Base-by-base conservation (phyloP, 345 rosid genomes). In the Eucalyptus pauciflora region DNA sequence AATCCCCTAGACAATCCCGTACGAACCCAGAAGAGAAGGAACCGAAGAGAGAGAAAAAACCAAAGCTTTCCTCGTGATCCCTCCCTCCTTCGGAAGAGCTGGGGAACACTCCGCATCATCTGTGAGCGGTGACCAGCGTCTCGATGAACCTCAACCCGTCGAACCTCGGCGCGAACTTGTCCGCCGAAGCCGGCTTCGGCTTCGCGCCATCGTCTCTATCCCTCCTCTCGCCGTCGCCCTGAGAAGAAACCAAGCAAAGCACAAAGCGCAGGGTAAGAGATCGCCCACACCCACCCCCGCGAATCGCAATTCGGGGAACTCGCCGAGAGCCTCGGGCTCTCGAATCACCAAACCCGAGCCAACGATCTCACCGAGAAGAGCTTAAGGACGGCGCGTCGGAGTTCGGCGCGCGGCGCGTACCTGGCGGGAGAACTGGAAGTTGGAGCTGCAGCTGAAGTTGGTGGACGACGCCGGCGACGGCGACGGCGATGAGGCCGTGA, bases 141-240 rank as follows among this genome's bases (percentile, higher is more conserved):
- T 93, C 94, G 18, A 93, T 92, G 89, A 93, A 92, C 93, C 94
- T 89, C 88, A 93, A 25, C 12, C 94, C 94, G 31, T 93, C 94
- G 56, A 92, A 92, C 89, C 91, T 91, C 22, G 93, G 91, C 1
- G 90, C 91, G 33, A 92, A 93, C 85, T 88, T 91, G 85, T 81
- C 90, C 48, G 46, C 18, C 51, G 89, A 81, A 41, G 60, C 88
- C 29, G 90, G 76, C 24, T 37, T 87, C 80, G 71, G 52, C 27
- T 24, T 43, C 37, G 54, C 46, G 15, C 86, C n/a, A 29, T 56
- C 69, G 1, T 85, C 81, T 48, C 25, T 50, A 45, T 50, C 60
- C 64, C 52, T 67, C 87, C 71, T 89, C 31, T 60, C n/a, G 62
- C 50, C 46, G 22, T 60, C 87, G 25, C 51, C 87, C 87, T 85